Percentiles rank a stretch among this genome's conserved stretches.
Evolutionary conservation across 164 flowering plant genomes (phyloP).

Genomic region (Chimonanthus salicifolius): DNA sequence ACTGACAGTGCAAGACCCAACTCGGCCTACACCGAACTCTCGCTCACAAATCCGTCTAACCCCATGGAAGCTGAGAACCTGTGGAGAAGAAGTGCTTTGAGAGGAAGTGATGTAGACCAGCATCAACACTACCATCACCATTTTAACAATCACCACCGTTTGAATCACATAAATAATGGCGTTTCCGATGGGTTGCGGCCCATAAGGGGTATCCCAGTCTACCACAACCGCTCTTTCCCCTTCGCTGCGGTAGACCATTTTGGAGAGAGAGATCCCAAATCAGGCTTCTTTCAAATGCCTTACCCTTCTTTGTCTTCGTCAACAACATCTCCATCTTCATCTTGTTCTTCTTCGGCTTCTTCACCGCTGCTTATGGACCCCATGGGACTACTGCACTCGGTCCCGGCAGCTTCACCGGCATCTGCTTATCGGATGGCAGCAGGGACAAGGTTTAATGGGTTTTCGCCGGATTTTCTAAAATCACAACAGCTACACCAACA

Average conservation of each 20-base stretch:
- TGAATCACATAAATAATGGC: slow-evolving; percentile 24
- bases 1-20: slow-evolving; percentile 9
- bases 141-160: slow-evolving; percentile 3
- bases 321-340: not conserved
- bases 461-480: slow-evolving; percentile 26
- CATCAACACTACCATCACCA: slow-evolving; percentile 15
- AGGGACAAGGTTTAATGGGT: slow-evolving; percentile 30
- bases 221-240: slow-evolving; percentile 49
- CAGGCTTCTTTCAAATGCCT: slow-evolving; percentile 29
- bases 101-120: slow-evolving; percentile 10
- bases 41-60: slow-evolving; percentile 26
- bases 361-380: slow-evolving; percentile 25
- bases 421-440: slow-evolving; percentile 24
- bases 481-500: slow-evolving; percentile 28
- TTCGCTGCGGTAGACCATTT: slow-evolving; percentile 30
- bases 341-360: slow-evolving; percentile 12
- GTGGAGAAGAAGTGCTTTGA: slow-evolving; percentile 18
- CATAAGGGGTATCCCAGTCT: slow-evolving; percentile 62
- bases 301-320: slow-evolving; percentile 16
- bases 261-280: slow-evolving; percentile 29
- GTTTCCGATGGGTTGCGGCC: slow-evolving; percentile 36
- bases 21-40: slow-evolving; percentile 40
- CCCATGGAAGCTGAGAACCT: slow-evolving; percentile 14
- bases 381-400: slow-evolving; percentile 26
- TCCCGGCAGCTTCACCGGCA: slow-evolving; percentile 12